Evolutionary conservation across 768 basidiomycete genomes (phyloP), one percentile per base, ranked within the genome.

Genomic region (Suillus clintonianus): DNA sequence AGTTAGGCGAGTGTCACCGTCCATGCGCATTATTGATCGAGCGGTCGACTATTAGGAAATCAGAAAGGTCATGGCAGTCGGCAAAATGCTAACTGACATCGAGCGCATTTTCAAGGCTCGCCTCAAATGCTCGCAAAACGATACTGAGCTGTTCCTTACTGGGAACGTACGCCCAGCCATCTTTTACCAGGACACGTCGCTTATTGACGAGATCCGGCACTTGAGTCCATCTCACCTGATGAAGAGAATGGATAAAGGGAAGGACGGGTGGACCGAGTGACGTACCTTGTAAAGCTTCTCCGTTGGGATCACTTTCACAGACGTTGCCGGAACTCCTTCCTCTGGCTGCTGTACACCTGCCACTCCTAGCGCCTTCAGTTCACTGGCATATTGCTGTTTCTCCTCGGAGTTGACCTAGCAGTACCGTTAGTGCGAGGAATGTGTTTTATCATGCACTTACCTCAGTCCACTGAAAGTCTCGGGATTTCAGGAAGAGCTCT

Each of bases 171-270:
- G 96, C 96, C 82, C 88, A 89, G 1, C 96, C 97, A 7, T 79
- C 82, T 64, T 82, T 83, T 43, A 99, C 78, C 65, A 93, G 87
- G 1, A 98, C 93, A 51, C 82, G 84, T 22, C 97, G 82, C 71
- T 84, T 87, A 64, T 90, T 90, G 9, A 99, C 91, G 1, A 99
- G 85, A 75, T 97, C 95, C 6, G 94, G 94, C 3, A 99, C 96
- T 65, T 90, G 88, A 14, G 91, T 95, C 97, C 97, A 99, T 74
- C 85, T 89, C n/a, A 98, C 95, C 95, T 97, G 55, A 10, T 5
- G 37, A n/a, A 27, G 19, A 11, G 56, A 56, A 19, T 54, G 10
- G 45, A 48, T 47, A 37, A 45, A 45, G 22, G 45, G 24, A 27
- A 41, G 17, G 11, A 30, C 11, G 11, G 27, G 17, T 17, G 7